phyloP scores from a whole-genome alignment of 2,329 filamentous ascomycete genomes.

The Pseudogymnoascus sp. region DNA sequence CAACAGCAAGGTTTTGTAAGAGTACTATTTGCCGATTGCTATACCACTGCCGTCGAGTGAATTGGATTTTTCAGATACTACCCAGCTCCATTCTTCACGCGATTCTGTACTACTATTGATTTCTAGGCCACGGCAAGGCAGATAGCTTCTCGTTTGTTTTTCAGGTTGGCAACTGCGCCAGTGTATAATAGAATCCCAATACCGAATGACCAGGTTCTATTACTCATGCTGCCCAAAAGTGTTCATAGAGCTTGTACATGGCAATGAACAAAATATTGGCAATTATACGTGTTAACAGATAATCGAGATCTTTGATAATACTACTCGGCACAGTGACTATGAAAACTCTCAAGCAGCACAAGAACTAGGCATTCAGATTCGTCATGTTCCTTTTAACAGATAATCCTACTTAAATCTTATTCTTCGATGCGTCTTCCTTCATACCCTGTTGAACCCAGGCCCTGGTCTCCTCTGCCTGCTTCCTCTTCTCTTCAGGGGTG shows the following conservation, averaged over 20 bases:
- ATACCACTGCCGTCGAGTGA: background rate
- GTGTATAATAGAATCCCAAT: conserved; percentile 2
- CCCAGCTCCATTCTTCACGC: background rate
- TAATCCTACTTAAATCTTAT: background rate
- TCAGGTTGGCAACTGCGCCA: background rate
- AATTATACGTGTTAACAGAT: background rate
- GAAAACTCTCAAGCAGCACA: background rate
- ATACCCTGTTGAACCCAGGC: conserved; percentile 64
- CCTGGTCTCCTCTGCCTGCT: conserved; percentile 44
- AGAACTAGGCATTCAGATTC: background rate
- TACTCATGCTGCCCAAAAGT: background rate
- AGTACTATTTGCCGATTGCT: background rate
- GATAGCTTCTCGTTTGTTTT: background rate
- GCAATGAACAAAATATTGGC: background rate
- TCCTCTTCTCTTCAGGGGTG: conserved; percentile 47
- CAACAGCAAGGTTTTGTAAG: background rate
- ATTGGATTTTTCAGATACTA: background rate
- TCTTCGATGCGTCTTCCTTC: conserved; percentile 53
- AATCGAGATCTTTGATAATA: background rate
- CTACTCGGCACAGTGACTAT: background rate
- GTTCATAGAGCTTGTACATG: background rate
- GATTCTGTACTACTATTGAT: background rate
- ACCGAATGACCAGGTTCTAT: background rate
- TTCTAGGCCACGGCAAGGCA: background rate
- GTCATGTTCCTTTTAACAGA: background rate